phyloP scores from a whole-genome alignment of 257 asterid species.

The Solanum medicagineum region DNA sequence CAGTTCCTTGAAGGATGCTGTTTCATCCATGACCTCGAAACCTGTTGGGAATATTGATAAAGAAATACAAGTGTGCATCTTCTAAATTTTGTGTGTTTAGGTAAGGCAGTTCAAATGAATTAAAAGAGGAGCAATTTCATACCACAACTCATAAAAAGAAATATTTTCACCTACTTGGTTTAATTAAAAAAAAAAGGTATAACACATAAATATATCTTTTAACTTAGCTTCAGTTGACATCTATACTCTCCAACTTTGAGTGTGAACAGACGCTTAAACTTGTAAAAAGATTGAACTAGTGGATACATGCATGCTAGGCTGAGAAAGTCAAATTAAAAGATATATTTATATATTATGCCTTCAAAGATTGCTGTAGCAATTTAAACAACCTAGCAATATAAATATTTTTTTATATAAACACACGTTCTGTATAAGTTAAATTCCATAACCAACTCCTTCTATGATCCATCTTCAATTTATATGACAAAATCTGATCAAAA shows the following conservation, averaged over 20 bases:
- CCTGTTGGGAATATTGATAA: neutral
- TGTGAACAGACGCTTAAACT: too few relatives aligned
- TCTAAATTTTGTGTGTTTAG: neutral
- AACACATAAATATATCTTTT: neutral
- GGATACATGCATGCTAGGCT: too few relatives aligned
- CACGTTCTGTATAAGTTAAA: neutral
- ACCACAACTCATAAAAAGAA: neutral
- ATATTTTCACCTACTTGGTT: neutral
- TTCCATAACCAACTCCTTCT: neutral
- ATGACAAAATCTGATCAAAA: too few relatives aligned
- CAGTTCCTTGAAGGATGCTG: slow-evolving; percentile 25
- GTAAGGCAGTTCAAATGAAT: neutral
- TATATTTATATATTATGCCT: too few relatives aligned
- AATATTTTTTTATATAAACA: neutral
- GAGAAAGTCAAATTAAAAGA: too few relatives aligned
- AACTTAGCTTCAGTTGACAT: too few relatives aligned
- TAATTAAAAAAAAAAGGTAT: neutral
- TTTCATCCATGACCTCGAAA: slow-evolving; percentile 21
- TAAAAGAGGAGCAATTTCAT: neutral
- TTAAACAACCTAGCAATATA: neutral
- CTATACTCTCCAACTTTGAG: too few relatives aligned
- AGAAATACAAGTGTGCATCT: neutral
- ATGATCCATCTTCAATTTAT: neutral
- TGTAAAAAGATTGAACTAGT: too few relatives aligned
- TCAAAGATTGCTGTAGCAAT: neutral